Percentiles rank a stretch among this genome's conserved stretches.
phyloP scores from a whole-genome alignment of 139 green algal species.

The Trebouxia sp. region DNA sequence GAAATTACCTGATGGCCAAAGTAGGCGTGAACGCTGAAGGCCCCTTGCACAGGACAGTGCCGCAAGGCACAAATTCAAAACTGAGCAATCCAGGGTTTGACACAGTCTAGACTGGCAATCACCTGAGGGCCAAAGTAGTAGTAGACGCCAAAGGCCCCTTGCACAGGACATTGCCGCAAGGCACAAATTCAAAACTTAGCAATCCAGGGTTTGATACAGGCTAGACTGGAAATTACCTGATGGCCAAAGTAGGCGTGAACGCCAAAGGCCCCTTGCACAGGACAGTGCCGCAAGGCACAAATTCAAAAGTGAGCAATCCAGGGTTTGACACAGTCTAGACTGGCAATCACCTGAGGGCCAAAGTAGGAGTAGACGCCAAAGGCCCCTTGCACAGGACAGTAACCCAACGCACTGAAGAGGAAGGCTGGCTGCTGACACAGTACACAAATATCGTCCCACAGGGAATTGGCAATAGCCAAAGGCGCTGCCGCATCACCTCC shows the following conservation, averaged over 20 bases:
- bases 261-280: slow-evolving; percentile 30
- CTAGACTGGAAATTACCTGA: background rate
- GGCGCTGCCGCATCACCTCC: background rate
- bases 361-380: slow-evolving; percentile 33
- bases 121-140: slow-evolving; percentile 25
- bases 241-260: slow-evolving; percentile 30
- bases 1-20: slow-evolving; percentile 18
- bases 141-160: slow-evolving; percentile 24
- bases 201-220: background rate
- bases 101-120: too few species aligned
- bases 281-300: slow-evolving; percentile 1
- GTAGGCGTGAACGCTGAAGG: slow-evolving; percentile 10
- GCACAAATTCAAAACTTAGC: too few species aligned
- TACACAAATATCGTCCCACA: slow-evolving; percentile 13
- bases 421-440: slow-evolving; percentile 26
- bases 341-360: slow-evolving; percentile 28
- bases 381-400: slow-evolving; percentile 26
- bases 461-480: background rate
- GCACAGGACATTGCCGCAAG: slow-evolving; percentile 20
- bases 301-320: too few species aligned
- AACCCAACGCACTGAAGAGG: slow-evolving; percentile 14
- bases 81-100: too few species aligned
- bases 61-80: too few species aligned
- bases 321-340: background rate
- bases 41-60: slow-evolving; percentile 24